A percentile compares a stretch with the other conserved stretches of the same genome.
Evolutionary conservation across 2,329 filamentous ascomycete species (phyloP).

Genomic region (Zymoseptoria tritici): DNA sequence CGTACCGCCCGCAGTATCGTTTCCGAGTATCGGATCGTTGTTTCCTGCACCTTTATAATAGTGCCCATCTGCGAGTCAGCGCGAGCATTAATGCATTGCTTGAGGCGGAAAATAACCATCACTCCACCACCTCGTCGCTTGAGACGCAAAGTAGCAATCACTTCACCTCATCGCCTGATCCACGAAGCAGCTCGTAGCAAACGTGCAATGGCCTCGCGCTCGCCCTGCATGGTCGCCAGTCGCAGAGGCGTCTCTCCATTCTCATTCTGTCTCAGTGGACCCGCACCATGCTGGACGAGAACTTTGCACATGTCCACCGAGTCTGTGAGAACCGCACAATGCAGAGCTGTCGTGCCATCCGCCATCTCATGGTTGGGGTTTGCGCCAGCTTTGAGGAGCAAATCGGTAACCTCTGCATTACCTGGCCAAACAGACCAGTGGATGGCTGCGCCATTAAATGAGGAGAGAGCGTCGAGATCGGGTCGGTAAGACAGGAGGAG

Average conservation of each 20-base stretch:
- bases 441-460: constrained; percentile 26
- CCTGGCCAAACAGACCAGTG: constrained; percentile 27
- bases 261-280: constrained; percentile 19
- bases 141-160: neutral
- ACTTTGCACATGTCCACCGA: constrained; percentile 18
- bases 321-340: constrained; percentile 24
- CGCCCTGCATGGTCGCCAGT: constrained; percentile 16
- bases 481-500: constrained; percentile 23
- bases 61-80: no score
- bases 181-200: constrained; percentile 9
- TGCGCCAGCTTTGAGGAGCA: constrained; percentile 24
- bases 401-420: constrained; percentile 17
- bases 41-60: no score
- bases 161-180: neutral
- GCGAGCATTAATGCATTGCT: no score
- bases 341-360: constrained; percentile 25
- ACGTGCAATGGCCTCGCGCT: constrained; percentile 8
- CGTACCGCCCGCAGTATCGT: no score
- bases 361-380: constrained; percentile 21
- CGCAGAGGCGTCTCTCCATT: constrained; percentile 22
- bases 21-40: no score
- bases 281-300: constrained; percentile 23
- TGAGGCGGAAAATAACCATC: no score
- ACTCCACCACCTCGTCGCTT: neutral
- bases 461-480: constrained; percentile 20